Percentiles rank a stretch among this genome's conserved stretches.
phyloP scores from a whole-genome alignment of 1,284 basidiomycete genomes.

The Rhodotorula sp. region DNA sequence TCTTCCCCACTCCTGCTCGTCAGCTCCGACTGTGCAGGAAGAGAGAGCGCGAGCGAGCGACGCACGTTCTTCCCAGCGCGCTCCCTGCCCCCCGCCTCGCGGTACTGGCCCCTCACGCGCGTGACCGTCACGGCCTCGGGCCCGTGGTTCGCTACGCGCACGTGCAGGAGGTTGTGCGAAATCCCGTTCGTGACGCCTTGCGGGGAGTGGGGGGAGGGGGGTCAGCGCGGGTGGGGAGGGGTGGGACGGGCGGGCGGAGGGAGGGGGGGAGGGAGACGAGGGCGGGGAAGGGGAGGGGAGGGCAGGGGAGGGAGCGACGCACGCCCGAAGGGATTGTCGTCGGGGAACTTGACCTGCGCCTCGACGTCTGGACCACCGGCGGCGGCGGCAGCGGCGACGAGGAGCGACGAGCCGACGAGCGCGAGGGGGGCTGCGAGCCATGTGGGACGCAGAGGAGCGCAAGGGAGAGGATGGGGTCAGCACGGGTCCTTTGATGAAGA shows the following conservation, averaged over 20 bases:
- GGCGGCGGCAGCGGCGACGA: not conserved
- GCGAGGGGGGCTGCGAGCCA: not conserved
- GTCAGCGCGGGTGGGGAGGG: not conserved
- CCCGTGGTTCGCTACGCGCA: conserved; percentile 39
- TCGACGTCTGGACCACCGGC: conserved; percentile 25
- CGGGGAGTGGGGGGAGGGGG: too few relatives aligned
- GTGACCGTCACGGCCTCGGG: conserved; percentile 31
- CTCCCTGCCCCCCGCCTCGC: conserved; percentile 38
- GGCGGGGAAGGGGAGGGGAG: too few relatives aligned
- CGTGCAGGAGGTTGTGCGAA: conserved; percentile 29
- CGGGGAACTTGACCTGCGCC: conserved; percentile 24
- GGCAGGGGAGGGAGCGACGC: not conserved
- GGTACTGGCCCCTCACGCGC: conserved; percentile 34
- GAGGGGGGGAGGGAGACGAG: not conserved
- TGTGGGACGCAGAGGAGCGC: not conserved
- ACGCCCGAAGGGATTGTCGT: conserved; percentile 31
- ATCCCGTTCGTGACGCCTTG: conserved; percentile 34
- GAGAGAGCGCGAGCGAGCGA: not conserved
- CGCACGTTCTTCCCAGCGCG: conserved; percentile 35
- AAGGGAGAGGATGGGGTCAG: not conserved
- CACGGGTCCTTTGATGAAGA: not conserved
- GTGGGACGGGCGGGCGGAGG: too few relatives aligned
- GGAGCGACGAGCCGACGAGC: not conserved
- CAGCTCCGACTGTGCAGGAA: rapidly evolving
- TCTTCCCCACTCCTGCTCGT: not conserved